These are phyloP conservation scores for Aspergillus viridinutans DNA, from an alignment of 2,329 filamentous ascomycete species.

Conservation along the genomic window DNA sequence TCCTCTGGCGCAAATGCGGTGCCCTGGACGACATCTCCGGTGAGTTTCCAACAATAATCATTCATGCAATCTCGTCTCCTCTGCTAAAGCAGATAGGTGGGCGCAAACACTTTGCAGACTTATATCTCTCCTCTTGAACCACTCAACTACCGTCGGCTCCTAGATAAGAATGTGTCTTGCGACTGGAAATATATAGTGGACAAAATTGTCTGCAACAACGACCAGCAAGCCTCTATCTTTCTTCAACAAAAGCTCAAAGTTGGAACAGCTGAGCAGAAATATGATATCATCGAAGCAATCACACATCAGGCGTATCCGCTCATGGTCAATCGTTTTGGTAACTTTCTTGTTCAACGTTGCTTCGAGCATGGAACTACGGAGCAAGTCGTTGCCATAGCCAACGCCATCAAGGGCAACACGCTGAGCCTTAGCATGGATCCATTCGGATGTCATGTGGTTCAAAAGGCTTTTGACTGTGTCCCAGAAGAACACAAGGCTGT, in stretches of 20 bases:
- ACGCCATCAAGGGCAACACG: conserved; percentile 90
- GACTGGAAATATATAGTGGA: conserved; percentile 99
- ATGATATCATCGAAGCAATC: conserved; percentile 94
- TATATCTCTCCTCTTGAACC: conserved; percentile 86
- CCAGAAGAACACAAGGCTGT: conserved; percentile 96
- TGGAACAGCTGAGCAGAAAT: conserved; percentile 90
- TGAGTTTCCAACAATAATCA: conserved; percentile 40
- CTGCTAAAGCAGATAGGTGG: conserved; percentile 20
- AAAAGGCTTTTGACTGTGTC: conserved; percentile 97
- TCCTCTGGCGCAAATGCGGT: conserved; percentile 33
- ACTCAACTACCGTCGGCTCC: conserved; percentile 88
- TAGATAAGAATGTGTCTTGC: conserved; percentile 93
- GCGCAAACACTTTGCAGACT: conserved; percentile 60
- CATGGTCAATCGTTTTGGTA: conserved; percentile 98
- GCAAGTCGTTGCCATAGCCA: conserved; percentile 90
- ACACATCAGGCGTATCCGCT: conserved; percentile 89
- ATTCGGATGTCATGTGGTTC: conserved; percentile 95
- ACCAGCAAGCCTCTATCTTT: conserved; percentile 98
- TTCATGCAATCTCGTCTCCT: conserved; percentile 9
- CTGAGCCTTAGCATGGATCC: conserved; percentile 96
- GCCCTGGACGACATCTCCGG: conserved; percentile 45
- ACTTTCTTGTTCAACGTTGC: conserved; percentile 96
- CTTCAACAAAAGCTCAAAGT: conserved; percentile 98
- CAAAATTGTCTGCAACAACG: conserved; percentile 98
- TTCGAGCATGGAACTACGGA: conserved; percentile 96